Conservation (phyloP, 164 flowering plant genomes). For the Umbilicus rupestris region DNA sequence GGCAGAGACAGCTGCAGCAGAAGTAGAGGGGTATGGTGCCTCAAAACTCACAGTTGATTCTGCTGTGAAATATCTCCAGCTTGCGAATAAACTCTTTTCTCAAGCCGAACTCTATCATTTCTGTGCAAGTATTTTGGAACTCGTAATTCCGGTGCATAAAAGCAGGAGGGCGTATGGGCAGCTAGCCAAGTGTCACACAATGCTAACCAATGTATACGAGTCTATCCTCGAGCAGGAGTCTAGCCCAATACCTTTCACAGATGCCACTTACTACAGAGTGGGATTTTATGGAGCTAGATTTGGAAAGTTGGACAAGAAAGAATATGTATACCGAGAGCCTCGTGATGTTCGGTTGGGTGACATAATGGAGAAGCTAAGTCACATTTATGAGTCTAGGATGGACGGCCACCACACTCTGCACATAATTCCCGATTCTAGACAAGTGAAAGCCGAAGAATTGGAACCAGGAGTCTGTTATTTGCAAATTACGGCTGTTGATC, state of each 20-base stretch:
- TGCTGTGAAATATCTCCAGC: constrained; percentile 94
- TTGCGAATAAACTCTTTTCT: constrained; percentile 93
- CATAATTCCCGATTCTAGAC: constrained; percentile 93
- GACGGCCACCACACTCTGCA: constrained; percentile 80
- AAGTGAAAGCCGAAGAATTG: constrained; percentile 95
- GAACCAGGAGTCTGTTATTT: constrained; percentile 84
- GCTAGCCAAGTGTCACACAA: constrained; percentile 87
- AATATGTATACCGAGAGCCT: constrained; percentile 87
- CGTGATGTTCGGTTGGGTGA: constrained; percentile 98
- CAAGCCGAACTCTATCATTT: constrained; percentile 96
- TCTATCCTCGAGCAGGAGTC: constrained; percentile 96
- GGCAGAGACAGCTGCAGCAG: constrained; percentile 93
- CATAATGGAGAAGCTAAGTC: constrained; percentile 98
- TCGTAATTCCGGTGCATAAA: constrained; percentile 92
- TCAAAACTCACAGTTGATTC: constrained; percentile 98
- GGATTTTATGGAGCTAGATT: constrained; percentile 90
- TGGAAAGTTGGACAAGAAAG: constrained; percentile 74
- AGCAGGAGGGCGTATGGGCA: constrained; percentile 95
- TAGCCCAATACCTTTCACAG: constrained; percentile 93
- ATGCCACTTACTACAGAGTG: constrained; percentile 92
- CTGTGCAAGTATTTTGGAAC: constrained; percentile 92
- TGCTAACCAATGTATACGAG: constrained; percentile 86
- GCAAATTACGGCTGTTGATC: constrained; percentile 96
- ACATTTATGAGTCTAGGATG: constrained; percentile 82
- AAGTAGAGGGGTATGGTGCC: constrained; percentile 98